phyloP scores from a whole-genome alignment of 176 grass and related monocot genomes.

The Saccharum officinarum region DNA sequence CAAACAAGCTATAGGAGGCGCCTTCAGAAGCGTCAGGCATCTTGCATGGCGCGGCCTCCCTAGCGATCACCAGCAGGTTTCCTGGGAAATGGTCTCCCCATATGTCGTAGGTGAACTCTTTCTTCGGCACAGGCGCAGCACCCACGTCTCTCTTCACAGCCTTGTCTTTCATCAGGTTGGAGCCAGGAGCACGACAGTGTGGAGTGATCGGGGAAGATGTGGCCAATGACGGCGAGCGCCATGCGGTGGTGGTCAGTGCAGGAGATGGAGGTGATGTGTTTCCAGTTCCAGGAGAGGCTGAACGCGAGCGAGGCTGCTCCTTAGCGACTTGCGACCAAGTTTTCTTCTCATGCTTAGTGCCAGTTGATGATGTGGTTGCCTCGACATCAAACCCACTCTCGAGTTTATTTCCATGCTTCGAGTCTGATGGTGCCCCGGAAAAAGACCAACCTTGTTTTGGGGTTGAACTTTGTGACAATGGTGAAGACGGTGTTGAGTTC shows the following conservation, averaged over 20 bases:
- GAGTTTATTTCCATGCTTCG: slow-evolving; percentile 44
- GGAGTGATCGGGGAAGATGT: slow-evolving; percentile 55
- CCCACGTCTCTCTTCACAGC: slow-evolving; percentile 45
- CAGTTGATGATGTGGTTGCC: slow-evolving; percentile 35
- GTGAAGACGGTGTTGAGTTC: slow-evolving; percentile 87
- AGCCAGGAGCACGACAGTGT: slow-evolving; percentile 74
- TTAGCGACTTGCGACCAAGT: slow-evolving; percentile 27
- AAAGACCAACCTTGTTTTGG: slow-evolving; percentile 65
- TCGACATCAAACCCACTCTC: slow-evolving; percentile 35
- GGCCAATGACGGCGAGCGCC: slow-evolving; percentile 35
- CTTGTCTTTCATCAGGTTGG: slow-evolving; percentile 70
- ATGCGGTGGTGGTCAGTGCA: slow-evolving; percentile 20
- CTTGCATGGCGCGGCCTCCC: slow-evolving; percentile 39
- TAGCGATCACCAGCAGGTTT: slow-evolving; percentile 54
- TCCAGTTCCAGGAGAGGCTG: slow-evolving; percentile 41
- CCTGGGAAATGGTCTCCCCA: slow-evolving; percentile 90
- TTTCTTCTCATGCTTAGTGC: slow-evolving; percentile 28
- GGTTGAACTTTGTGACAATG: slow-evolving; percentile 70
- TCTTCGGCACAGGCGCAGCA: slow-evolving; percentile 17
- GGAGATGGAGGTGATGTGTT: slow-evolving; percentile 25
- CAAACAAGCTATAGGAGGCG: slow-evolving; percentile 82
- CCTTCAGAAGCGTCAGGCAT: slow-evolving; percentile 71
- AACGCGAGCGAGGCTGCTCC: slow-evolving; percentile 41
- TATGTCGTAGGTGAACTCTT: slow-evolving; percentile 87
- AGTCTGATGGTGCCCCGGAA: slow-evolving; percentile 39